Base-by-base conservation (phyloP, 1,139 yeast genomes). In the Hansenula lynferdii region DNA sequence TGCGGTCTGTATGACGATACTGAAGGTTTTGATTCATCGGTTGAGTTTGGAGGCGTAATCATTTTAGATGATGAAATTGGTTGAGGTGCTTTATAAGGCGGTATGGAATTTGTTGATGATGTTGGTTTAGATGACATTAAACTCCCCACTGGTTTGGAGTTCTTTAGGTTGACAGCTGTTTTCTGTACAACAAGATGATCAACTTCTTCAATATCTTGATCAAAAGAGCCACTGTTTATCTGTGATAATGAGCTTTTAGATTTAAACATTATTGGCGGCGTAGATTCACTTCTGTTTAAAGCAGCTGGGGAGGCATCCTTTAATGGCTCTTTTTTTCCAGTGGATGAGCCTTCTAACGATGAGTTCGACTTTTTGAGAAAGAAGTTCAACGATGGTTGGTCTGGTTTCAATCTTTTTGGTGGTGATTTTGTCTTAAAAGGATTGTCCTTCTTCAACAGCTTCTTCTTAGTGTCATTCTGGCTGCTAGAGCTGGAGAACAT, bases 71-170 rank as follows among this genome's bases (percentile, higher is more conserved):
- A 9, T 5, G 26, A 15, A 21, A 30, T 38, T 20, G 25, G 11
- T 14, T 24, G 11, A 3, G 32, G 26, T 8, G 35, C 10, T 23
- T 34, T 21, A 7, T 14, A 30, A 8, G 33, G 5, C 14, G 33
- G 21, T 20, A 25, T 24, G 6, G 32, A n/a, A 21, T 19, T 9
- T 30, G 5, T 14, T n/a, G 25, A 21, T n/a, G 22, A 30, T 29
- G 14, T 28, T n/a, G 47, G 26, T n/a, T 16, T 14, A 6, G 33
- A 26, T n/a, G 37, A 15, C 11, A 38, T 28, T 0, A 38, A 2
- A 10, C 42, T 40, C 4, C 46, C 43, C 8, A 44, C 34, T 5
- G 49, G 49, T 34, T 40, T 40, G 5, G 51, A 44, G 21, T 42
- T 41, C 38, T 51, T 51, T 38, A 47, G 36, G 36, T 42, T 49